Evolutionary conservation across 129 eudicot species (phyloP).

Genomic region (Cynara cardunculus): DNA sequence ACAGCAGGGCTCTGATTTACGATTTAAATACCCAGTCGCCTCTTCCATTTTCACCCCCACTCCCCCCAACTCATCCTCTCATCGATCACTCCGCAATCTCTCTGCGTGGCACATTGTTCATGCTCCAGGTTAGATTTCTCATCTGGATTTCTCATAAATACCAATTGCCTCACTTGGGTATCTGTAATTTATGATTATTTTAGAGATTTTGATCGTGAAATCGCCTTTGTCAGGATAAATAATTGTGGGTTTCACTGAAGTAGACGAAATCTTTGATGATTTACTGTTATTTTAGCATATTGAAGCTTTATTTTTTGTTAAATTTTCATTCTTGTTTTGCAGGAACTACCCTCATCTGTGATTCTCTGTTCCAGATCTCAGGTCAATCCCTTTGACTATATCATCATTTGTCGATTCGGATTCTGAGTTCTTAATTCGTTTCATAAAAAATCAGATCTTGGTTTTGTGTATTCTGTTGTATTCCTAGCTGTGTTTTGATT

Average conservation of each 20-base stretch:
- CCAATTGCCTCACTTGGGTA: constrained; percentile 7
- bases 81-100: constrained; percentile 38
- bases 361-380: constrained; percentile 18
- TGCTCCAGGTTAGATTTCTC: constrained; percentile 26
- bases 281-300: background rate
- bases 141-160: background rate
- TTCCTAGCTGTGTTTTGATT: background rate
- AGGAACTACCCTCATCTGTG: constrained; percentile 25
- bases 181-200: background rate
- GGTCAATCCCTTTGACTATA: background rate
- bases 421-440: constrained; percentile 1
- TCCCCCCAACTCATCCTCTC: constrained; percentile 15
- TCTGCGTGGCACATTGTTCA: background rate
- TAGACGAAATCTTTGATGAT: background rate
- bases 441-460: constrained; percentile 10
- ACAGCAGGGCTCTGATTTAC: constrained; percentile 11
- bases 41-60: constrained; percentile 8
- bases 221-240: background rate
- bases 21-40: constrained; percentile 15
- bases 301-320: constrained; percentile 9
- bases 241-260: background rate
- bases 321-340: constrained; percentile 19
- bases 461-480: background rate
- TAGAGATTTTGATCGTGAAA: background rate
- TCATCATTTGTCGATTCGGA: background rate